Evolutionary conservation across 257 asterid species (phyloP), one percentile per base, ranked within the genome.

Genomic region (Thymus mandschuricus): DNA sequence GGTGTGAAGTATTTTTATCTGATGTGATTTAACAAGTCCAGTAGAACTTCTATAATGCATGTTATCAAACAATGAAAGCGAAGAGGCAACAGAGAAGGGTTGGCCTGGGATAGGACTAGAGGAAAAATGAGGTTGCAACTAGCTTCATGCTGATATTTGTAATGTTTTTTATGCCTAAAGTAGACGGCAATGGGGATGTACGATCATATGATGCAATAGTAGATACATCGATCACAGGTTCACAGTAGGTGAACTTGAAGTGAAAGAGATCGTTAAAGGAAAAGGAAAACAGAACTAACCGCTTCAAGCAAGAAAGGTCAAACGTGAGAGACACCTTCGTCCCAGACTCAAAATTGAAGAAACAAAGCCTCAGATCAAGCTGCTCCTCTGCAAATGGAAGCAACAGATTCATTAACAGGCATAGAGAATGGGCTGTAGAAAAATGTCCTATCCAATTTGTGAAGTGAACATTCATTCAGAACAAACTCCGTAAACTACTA

Each of bases 221-320:
- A 7, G 10, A 44, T 44, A 44, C 41, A 10, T 43, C 0, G 49
- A 6, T 44, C 49, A 8, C 21, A 21, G 21, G 0, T 21, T 21
- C 21, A n/a, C 13, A 8, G 11, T 44, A 51, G 8, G 10, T 45
- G 71, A 10, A 57, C 38, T 57, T 28, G 55, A 45, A 40, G 52
- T 2, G 3, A 31, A 55, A 75, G 50, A 51, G 8, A 9, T 27
- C 55, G n/a, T 8, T 13, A 49, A 82, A 46, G 70, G 1, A 31
- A 4, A 68, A 31, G 45, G 72, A 9, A 73, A 31, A 43, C 8
- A 65, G 56, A 70, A 54, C 84, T 34, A 79, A 93, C 98, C 87
- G 81, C 73, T 87, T 89, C 87, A 93, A 84, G 83, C 96, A 87
- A 68, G 98, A 89, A 71, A 93, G 28, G 78, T 89, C 95, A 45